Percentiles rank a stretch among this genome's conserved stretches.
Conservation (phyloP, 2,329 filamentous ascomycete genomes). For the Aspergillus alliaceus region DNA sequence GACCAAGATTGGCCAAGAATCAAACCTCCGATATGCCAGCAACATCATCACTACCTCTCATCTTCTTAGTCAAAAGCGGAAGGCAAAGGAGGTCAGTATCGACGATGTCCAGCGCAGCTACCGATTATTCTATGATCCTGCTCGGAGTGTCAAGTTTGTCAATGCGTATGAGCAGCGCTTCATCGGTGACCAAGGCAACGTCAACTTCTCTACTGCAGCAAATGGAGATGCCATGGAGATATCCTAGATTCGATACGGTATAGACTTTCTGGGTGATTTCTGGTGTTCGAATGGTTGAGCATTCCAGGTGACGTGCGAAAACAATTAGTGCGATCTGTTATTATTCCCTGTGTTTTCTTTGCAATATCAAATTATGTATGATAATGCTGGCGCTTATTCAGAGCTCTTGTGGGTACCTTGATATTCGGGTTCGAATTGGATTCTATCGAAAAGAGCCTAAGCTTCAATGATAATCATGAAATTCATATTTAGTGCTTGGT, state of each 20-base stretch:
- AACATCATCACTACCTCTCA: conserved; percentile 96
- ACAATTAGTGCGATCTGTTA: conserved; percentile 16
- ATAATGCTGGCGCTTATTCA: conserved; percentile 39
- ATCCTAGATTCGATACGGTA: conserved; percentile 43
- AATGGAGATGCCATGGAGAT: conserved; percentile 70
- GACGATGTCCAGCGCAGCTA: conserved; percentile 93
- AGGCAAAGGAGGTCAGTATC: conserved; percentile 77
- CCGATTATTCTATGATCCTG: conserved; percentile 88
- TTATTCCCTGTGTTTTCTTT: conserved; percentile 21
- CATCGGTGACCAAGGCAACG: conserved; percentile 81
- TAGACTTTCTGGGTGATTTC: conserved; percentile 6
- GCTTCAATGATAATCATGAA: conserved; percentile 22
- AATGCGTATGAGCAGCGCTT: conserved; percentile 86
- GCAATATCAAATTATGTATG: conserved; percentile 37
- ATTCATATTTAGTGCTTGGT: conserved; percentile 15
- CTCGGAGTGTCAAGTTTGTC: conserved; percentile 86
- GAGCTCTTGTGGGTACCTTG: conserved; percentile 24
- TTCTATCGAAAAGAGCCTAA: conserved; percentile 18
- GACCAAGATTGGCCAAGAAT: conserved; percentile 92
- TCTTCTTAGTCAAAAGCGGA: conserved; percentile 81
- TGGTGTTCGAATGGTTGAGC: conserved; percentile 14
- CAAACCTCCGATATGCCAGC: conserved; percentile 91
- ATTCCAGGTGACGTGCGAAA: conserved; percentile 7
- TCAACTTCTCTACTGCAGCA: conserved; percentile 62
- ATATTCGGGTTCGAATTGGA: conserved; percentile 23